These are phyloP conservation scores for Dipodascus geniculatus DNA, from an alignment of 805 yeast species.

Conservation along the genomic window DNA sequence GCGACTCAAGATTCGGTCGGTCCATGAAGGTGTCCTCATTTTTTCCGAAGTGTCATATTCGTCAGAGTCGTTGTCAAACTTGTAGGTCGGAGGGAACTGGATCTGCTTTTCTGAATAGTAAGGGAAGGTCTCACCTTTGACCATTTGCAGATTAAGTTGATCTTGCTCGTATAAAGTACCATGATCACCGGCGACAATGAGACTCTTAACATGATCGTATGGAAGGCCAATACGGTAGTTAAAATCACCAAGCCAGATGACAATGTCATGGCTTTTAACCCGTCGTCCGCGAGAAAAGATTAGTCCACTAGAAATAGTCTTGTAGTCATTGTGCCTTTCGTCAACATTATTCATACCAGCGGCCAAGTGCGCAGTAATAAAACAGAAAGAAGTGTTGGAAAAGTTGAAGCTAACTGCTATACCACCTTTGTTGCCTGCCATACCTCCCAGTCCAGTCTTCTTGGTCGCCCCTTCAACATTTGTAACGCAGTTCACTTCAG, in stretches of 20 bases:
- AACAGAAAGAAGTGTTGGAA: slow-evolving; percentile 70
- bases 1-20: slow-evolving; percentile 70
- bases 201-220: slow-evolving; percentile 60
- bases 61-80: slow-evolving; percentile 75
- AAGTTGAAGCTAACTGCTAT: slow-evolving; percentile 82
- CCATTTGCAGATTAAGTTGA: slow-evolving; percentile 69
- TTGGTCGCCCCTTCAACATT: slow-evolving; percentile 91
- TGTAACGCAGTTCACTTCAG: slow-evolving; percentile 48
- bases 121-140: slow-evolving; percentile 56
- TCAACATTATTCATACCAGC: slow-evolving; percentile 77
- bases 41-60: slow-evolving; percentile 83
- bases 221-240: slow-evolving; percentile 67
- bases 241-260: slow-evolving; percentile 91
- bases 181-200: slow-evolving; percentile 36
- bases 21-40: slow-evolving; percentile 92
- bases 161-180: slow-evolving; percentile 52
- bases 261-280: slow-evolving; percentile 74
- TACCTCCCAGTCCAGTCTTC: slow-evolving; percentile 94
- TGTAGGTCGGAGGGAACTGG: slow-evolving; percentile 80
- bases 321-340: slow-evolving; percentile 80
- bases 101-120: slow-evolving; percentile 69
- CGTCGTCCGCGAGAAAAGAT: slow-evolving; percentile 65
- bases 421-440: slow-evolving; percentile 95
- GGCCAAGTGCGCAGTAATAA: slow-evolving; percentile 85
- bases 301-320: slow-evolving; percentile 62